phyloP scores from a whole-genome alignment of 208 protist genomes.

The Vickermania ingenoplastis region DNA sequence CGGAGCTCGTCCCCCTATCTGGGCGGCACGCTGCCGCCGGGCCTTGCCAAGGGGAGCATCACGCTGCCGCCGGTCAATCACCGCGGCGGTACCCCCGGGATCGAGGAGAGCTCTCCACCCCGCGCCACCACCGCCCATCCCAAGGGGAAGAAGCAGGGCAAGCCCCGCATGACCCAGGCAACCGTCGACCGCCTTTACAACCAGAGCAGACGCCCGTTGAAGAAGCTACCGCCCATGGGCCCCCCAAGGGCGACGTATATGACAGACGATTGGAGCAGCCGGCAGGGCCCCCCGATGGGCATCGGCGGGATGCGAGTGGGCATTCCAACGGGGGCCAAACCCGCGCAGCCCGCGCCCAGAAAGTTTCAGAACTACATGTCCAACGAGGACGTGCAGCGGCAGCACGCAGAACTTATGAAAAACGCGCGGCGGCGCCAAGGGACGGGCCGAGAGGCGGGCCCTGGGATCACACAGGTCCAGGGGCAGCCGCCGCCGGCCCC shows the following conservation, averaged over 20 bases:
- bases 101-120: no score
- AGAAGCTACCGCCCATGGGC: background rate
- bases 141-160: no score
- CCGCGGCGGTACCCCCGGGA: background rate
- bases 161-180: background rate
- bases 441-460: no score
- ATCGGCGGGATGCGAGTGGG: background rate
- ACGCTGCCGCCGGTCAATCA: background rate
- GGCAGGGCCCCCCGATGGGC: background rate
- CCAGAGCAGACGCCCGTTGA: background rate
- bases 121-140: no score
- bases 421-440: background rate
- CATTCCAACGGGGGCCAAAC: background rate
- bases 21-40: no score
- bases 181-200: background rate
- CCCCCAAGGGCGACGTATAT: background rate
- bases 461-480: no score
- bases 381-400: background rate
- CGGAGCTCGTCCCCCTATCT: no score
- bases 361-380: background rate
- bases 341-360: background rate
- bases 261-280: background rate
- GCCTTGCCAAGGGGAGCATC: background rate
- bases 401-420: background rate
- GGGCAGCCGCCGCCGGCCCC: no score